Percentiles rank a stretch among this genome's conserved stretches.
Conservation (phyloP, 73 alveolate species). For the Tetrahymena elliotti region DNA sequence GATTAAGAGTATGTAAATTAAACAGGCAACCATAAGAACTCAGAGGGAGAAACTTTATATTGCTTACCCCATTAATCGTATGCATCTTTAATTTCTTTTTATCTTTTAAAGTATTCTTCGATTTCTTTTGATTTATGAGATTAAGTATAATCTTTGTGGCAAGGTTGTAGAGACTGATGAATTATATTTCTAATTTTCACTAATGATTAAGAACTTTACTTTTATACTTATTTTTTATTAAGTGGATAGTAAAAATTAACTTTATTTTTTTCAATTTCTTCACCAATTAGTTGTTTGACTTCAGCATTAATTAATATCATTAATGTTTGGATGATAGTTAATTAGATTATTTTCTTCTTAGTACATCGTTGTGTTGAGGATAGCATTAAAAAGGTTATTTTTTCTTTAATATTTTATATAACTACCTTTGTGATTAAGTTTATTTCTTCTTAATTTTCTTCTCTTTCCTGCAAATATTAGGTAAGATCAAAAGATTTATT, state of each 20-base stretch:
- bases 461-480: too few species aligned
- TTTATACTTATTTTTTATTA: too few species aligned
- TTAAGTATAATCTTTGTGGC: background rate
- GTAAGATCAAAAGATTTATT: too few species aligned
- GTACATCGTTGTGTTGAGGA: too few species aligned
- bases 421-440: background rate
- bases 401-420: background rate
- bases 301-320: background rate
- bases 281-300: background rate
- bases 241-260: background rate
- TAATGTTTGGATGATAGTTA: background rate
- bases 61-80: background rate
- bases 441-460: too few species aligned
- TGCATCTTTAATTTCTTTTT: too few species aligned
- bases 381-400: background rate
- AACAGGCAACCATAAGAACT: background rate
- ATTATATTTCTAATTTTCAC: background rate
- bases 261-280: background rate
- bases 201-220: too few species aligned
- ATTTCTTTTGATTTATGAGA: background rate
- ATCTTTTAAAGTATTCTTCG: background rate
- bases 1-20: background rate
- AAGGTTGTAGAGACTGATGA: background rate
- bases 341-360: background rate
- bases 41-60: background rate